Evolutionary conservation across 2,329 filamentous ascomycete genomes (phyloP).

Genomic region (Alternaria incomplexa): DNA sequence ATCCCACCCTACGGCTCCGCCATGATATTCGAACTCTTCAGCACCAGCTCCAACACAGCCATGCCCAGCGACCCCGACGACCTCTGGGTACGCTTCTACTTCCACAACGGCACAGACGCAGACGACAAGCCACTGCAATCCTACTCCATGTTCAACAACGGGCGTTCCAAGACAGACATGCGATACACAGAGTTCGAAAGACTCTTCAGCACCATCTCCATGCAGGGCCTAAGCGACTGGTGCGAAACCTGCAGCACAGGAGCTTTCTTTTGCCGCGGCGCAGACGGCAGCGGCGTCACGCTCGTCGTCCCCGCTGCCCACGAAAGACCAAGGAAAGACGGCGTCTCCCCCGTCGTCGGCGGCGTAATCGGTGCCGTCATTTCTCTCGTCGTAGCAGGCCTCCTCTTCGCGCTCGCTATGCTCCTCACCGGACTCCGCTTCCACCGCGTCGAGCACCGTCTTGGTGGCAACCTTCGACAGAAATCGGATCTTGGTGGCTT

Average conservation of each 20-base stretch:
- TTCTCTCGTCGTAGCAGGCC: conserved; percentile 54
- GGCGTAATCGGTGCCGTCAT: conserved; percentile 64
- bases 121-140: conserved; percentile 39
- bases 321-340: not conserved
- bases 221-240: conserved; percentile 58
- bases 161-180: conserved; percentile 55
- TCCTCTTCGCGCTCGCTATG: conserved; percentile 53
- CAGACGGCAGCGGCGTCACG: conserved; percentile 28
- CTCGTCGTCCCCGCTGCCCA: not conserved
- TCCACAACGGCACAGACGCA: conserved; percentile 63
- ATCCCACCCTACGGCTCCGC: conserved; percentile 40
- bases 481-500: conserved; percentile 59
- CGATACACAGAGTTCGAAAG: conserved; percentile 58
- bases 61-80: conserved; percentile 51
- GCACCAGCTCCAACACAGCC: conserved; percentile 42
- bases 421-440: conserved; percentile 55
- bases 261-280: conserved; percentile 59
- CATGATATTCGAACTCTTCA: conserved; percentile 54
- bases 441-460: conserved; percentile 45
- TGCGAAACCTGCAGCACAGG: conserved; percentile 56
- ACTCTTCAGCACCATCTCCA: conserved; percentile 52
- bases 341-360: conserved; percentile 54
- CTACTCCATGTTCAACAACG: conserved; percentile 60
- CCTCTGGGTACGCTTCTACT: conserved; percentile 62
- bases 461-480: conserved; percentile 27